Evolutionary conservation across 345 rosid species (phyloP).

Genomic region (Bruguiera gymnorhiza): DNA sequence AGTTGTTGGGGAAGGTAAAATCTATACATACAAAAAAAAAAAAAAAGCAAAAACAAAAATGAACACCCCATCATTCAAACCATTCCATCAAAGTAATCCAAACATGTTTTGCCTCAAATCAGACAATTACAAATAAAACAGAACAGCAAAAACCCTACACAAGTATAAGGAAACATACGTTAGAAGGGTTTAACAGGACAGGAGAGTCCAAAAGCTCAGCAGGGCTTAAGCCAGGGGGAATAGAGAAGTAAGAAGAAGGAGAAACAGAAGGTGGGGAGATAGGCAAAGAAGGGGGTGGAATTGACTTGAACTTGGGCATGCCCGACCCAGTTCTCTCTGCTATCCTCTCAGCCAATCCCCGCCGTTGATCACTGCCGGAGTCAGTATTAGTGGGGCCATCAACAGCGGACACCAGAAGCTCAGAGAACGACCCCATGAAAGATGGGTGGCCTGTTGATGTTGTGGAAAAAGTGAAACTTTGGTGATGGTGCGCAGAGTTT

Average conservation of each 20-base stretch:
- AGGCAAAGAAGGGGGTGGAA: slow-evolving; percentile 74
- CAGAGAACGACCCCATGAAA: slow-evolving; percentile 52
- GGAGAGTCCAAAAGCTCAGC: slow-evolving; percentile 81
- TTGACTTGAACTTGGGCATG: slow-evolving; percentile 81
- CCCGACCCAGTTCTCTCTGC: slow-evolving; percentile 61
- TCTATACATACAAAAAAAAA: slow-evolving; percentile 35
- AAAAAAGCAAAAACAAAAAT: neutral
- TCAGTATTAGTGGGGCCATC: slow-evolving; percentile 13
- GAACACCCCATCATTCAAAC: slow-evolving; percentile 8
- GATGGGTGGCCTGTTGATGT: slow-evolving; percentile 2
- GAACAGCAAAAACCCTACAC: neutral
- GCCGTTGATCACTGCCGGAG: neutral
- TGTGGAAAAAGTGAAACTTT: slow-evolving; percentile 29
- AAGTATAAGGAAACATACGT: slow-evolving; percentile 40
- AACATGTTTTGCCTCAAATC: neutral
- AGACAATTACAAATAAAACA: neutral
- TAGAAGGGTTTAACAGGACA: slow-evolving; percentile 59
- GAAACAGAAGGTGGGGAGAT: slow-evolving; percentile 68
- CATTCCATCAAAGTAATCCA: neutral
- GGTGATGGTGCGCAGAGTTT: slow-evolving; percentile 20
- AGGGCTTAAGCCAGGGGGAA: slow-evolving; percentile 75
- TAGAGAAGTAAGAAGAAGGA: slow-evolving; percentile 71
- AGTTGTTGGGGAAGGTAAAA: slow-evolving; percentile 87
- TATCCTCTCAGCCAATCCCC: slow-evolving; percentile 41
- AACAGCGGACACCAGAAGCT: slow-evolving; percentile 44